These are phyloP conservation scores for Tricholoma matsutake DNA, from an alignment of 768 basidiomycete genomes.

Conservation along the genomic window DNA sequence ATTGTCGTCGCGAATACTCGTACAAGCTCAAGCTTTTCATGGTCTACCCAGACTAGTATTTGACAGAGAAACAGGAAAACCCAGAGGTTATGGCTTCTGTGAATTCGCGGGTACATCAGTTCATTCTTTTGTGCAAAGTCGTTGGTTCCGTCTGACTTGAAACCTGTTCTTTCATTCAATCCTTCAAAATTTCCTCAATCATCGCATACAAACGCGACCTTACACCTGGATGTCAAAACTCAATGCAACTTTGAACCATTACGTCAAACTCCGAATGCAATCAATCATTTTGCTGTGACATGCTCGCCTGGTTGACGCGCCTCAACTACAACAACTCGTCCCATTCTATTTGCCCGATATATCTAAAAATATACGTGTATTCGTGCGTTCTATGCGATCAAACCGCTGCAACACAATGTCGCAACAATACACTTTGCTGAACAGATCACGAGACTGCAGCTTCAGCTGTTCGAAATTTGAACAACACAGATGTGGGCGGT, in stretches of 20 bases:
- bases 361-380: conserved; percentile 8
- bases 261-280: background rate
- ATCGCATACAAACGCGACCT: conserved; percentile 5
- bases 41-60: conserved; percentile 64
- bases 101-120: conserved; percentile 81
- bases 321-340: background rate
- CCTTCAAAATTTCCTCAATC: conserved; percentile 8
- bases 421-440: conserved; percentile 4
- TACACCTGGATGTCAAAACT: background rate
- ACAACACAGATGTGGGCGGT: conserved; percentile 89
- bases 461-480: conserved; percentile 94
- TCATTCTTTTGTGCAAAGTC: conserved; percentile 25
- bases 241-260: conserved; percentile 1
- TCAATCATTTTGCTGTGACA: background rate
- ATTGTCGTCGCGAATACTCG: conserved; percentile 11
- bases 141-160: conserved; percentile 34
- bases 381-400: conserved; percentile 5
- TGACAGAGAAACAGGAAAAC: conserved; percentile 92
- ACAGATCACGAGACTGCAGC: conserved; percentile 93
- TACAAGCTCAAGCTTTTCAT: conserved; percentile 11
- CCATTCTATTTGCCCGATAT: conserved; percentile 1
- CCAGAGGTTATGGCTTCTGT: conserved; percentile 91
- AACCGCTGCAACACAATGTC: conserved; percentile 11
- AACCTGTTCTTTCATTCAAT: conserved; percentile 20
- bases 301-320: background rate